These are phyloP conservation scores for Protea cynaroides DNA, from an alignment of 164 flowering plant genomes.

Conservation along the genomic window DNA sequence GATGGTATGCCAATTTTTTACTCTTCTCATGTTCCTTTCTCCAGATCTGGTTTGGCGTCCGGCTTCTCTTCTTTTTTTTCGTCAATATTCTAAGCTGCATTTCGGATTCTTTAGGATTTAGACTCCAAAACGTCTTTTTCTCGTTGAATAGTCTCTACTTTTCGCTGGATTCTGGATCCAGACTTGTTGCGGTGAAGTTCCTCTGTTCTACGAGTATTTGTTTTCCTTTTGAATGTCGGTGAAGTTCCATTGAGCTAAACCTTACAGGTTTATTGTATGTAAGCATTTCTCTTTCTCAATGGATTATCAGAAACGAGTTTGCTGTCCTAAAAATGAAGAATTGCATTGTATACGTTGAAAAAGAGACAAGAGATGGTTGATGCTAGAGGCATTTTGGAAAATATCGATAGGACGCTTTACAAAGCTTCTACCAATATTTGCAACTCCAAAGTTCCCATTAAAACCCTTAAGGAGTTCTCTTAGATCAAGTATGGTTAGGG, in stretches of 20 bases:
- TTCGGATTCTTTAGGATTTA: no score
- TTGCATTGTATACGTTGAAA: constrained; percentile 43
- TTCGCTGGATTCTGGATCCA: no score
- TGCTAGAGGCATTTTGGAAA: constrained; percentile 49
- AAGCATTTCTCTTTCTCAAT: constrained; percentile 14
- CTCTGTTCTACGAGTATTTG: no score
- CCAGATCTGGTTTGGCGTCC: no score
- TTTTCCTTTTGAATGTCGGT: no score
- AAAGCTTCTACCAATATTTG: constrained; percentile 62
- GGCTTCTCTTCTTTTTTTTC: no score
- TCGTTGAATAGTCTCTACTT: no score
- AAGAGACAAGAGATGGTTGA: constrained; percentile 59
- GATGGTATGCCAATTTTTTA: constrained; percentile 15
- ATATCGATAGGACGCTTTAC: constrained; percentile 34
- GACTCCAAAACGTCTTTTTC: no score
- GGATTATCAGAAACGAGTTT: constrained; percentile 29
- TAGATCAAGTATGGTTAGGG: constrained; percentile 50
- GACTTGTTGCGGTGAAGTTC: no score
- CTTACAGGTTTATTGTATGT: background rate
- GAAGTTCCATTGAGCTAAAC: background rate
- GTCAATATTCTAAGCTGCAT: no score
- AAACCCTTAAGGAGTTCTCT: constrained; percentile 58
- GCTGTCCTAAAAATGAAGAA: constrained; percentile 61
- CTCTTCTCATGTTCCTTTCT: no score
- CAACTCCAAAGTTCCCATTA: constrained; percentile 40